phyloP scores from a whole-genome alignment of 2,329 filamentous ascomycete genomes.

The Fusarium aywerte region DNA sequence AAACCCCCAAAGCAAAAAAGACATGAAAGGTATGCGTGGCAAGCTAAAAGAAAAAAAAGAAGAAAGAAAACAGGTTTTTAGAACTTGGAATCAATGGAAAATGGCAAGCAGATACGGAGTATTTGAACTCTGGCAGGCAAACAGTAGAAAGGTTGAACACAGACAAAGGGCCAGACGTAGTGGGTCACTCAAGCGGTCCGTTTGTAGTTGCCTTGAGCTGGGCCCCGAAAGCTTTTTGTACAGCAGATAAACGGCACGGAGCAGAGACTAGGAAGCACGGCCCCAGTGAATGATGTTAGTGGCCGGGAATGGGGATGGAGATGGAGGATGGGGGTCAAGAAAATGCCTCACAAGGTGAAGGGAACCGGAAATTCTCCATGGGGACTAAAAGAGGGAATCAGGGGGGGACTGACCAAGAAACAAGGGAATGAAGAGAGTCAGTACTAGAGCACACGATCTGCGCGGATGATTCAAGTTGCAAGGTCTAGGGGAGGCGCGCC shows the following conservation, averaged over 20 bases:
- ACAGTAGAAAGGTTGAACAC: not conserved
- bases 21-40: not conserved
- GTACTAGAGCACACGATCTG: slow-evolving; percentile 32
- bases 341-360: slow-evolving; percentile 30
- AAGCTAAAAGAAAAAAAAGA: not conserved
- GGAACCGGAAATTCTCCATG: not conserved
- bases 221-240: slow-evolving; percentile 35
- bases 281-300: not conserved
- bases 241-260: not conserved
- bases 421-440: slow-evolving; percentile 37
- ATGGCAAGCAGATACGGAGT: not conserved
- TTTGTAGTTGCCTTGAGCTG: not conserved
- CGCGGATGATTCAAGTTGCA: slow-evolving; percentile 29
- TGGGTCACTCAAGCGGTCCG: not conserved
- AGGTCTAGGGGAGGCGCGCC: slow-evolving; percentile 3
- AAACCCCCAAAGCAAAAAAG: not conserved
- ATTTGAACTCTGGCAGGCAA: not conserved
- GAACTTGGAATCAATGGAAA: not conserved
- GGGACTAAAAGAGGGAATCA: not conserved
- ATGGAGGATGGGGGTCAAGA: not conserved
- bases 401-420: not conserved
- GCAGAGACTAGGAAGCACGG: not conserved
- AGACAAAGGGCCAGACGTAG: not conserved
- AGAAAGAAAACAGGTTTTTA: not conserved
- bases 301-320: not conserved